Evolutionary conservation across 495 filamentous ascomycete genomes (phyloP).

Genomic region (Aspergillus taichungensis): DNA sequence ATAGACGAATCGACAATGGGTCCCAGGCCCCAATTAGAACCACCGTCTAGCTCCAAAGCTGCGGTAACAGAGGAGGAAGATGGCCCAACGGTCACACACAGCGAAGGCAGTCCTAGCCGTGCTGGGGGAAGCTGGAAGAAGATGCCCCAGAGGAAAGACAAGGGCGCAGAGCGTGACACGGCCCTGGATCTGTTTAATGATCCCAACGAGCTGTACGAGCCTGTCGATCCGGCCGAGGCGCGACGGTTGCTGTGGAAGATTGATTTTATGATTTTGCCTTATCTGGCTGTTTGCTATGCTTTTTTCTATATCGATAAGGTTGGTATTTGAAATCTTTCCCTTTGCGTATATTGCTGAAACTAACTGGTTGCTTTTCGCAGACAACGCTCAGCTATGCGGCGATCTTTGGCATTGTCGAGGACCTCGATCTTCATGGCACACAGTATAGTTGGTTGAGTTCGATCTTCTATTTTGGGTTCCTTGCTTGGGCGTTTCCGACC

Average conservation of each 20-base stretch:
- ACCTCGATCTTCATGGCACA: slow-evolving; percentile 34
- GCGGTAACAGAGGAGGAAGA: slow-evolving; percentile 8
- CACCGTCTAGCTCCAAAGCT: slow-evolving; percentile 14
- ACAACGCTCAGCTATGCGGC: slow-evolving; percentile 50
- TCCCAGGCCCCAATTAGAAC: slow-evolving; percentile 2
- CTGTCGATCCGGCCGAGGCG: slow-evolving; percentile 40
- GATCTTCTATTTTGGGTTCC: slow-evolving; percentile 44
- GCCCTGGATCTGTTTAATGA: slow-evolving; percentile 38
- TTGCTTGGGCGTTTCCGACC: slow-evolving; percentile 42
- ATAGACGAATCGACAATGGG: background rate
- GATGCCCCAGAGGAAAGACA: slow-evolving; percentile 20
- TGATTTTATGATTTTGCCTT: slow-evolving; percentile 42
- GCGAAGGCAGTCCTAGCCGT: slow-evolving; percentile 14
- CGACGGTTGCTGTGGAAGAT: slow-evolving; percentile 45
- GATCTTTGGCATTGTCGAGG: slow-evolving; percentile 49
- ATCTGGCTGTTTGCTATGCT: slow-evolving; percentile 48
- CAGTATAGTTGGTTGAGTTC: slow-evolving; percentile 43
- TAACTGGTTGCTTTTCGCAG: slow-evolving; percentile 30
- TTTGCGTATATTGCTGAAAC: slow-evolving; percentile 21
- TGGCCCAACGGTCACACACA: slow-evolving; percentile 15
- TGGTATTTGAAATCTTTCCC: slow-evolving; percentile 2
- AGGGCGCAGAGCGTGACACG: slow-evolving; percentile 31
- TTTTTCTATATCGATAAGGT: slow-evolving; percentile 55
- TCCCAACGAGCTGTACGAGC: slow-evolving; percentile 34
- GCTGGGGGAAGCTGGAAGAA: background rate